These are phyloP conservation scores for Mycena rosella DNA, from an alignment of 768 basidiomycete genomes.

Conservation along the genomic window DNA sequence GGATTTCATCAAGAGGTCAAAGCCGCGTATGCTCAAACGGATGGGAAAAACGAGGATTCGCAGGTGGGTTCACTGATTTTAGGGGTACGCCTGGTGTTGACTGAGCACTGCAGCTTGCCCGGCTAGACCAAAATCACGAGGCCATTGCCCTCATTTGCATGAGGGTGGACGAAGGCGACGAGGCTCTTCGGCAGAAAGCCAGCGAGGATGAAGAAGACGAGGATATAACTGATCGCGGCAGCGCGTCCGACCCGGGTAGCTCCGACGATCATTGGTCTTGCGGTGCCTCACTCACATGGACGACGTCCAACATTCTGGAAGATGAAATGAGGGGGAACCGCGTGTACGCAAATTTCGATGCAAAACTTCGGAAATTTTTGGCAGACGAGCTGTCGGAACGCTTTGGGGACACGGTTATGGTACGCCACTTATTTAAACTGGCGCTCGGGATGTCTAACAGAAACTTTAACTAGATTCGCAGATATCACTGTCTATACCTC, in stretches of 20 bases:
- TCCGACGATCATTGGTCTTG: slow-evolving; percentile 2
- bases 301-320: background rate
- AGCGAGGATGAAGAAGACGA: too few relatives aligned
- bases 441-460: slow-evolving; percentile 15
- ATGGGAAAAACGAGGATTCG: slow-evolving; percentile 9
- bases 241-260: too few relatives aligned
- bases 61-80: slow-evolving; percentile 10
- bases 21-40: background rate
- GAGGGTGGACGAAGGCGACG: too few relatives aligned
- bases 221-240: background rate
- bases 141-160: background rate
- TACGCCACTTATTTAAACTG: background rate
- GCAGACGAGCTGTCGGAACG: background rate
- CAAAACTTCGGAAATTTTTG: too few relatives aligned
- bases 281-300: slow-evolving; percentile 1
- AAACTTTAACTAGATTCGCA: too few relatives aligned
- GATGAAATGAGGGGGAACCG: too few relatives aligned
- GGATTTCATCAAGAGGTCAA: slow-evolving; percentile 15
- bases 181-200: too few relatives aligned
- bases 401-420: slow-evolving; percentile 18
- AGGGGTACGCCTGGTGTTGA: slow-evolving; percentile 5
- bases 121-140: slow-evolving; percentile 12
- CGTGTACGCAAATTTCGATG: too few relatives aligned
- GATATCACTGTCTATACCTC: slow-evolving; percentile 40
- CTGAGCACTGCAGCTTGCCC: background rate